Conservation (phyloP, 2,329 filamentous ascomycete genomes). For the Diaporthe caulivora region DNA sequence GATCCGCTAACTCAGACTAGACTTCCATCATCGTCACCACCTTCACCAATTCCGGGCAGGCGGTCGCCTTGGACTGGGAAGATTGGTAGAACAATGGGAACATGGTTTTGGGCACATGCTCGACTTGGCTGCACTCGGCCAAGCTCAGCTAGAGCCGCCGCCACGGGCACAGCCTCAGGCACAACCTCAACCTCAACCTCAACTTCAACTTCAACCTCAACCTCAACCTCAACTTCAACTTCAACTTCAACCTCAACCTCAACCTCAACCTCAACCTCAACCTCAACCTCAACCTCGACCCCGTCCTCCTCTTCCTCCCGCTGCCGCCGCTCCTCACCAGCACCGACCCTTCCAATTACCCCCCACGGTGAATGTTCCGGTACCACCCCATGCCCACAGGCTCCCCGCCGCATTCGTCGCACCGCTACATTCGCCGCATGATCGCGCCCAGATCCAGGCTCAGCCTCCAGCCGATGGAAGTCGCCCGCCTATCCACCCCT, state of each 20-base stretch:
- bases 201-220: background rate
- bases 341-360: background rate
- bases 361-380: background rate
- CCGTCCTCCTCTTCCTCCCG: background rate
- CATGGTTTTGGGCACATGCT: background rate
- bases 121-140: background rate
- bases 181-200: background rate
- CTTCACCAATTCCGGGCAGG: background rate
- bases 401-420: background rate
- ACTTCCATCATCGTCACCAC: background rate
- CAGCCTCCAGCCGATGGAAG: background rate
- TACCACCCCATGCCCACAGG: background rate
- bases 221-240: too few species aligned
- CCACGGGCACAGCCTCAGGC: background rate
- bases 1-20: slow-evolving; percentile 16
- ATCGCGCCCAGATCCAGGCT: background rate
- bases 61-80: background rate
- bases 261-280: background rate
- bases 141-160: background rate
- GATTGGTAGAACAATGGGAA: background rate
- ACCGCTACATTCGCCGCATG: background rate
- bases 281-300: background rate
- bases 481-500: background rate
- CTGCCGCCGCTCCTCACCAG: background rate
- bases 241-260: background rate